A percentile compares a stretch with the other conserved stretches of the same genome.
Evolutionary conservation across 2,329 filamentous ascomycete genomes (phyloP).

Genomic region (Coleophoma cylindrospora): DNA sequence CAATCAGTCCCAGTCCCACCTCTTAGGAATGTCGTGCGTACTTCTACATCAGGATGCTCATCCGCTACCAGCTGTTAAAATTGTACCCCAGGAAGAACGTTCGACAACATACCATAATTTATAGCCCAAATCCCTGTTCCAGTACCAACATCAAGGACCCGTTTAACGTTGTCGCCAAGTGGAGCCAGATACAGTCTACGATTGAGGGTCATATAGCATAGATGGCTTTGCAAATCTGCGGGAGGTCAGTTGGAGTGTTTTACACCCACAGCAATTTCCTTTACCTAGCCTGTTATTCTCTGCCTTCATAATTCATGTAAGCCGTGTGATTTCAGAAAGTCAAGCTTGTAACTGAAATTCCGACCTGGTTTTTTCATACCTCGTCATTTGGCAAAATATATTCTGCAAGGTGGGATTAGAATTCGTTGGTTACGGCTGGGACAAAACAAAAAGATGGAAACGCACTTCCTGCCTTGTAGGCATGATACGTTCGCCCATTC

Average conservation of each 20-base stretch:
- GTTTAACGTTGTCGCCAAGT: background rate
- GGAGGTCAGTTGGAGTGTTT: background rate
- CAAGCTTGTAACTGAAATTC: background rate
- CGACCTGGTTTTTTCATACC: background rate
- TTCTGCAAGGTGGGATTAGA: background rate
- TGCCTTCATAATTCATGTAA: background rate
- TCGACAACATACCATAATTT: background rate
- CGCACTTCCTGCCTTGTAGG: background rate
- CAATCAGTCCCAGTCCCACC: too few relatives aligned
- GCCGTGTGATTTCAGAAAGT: background rate
- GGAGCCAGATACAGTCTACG: constrained; percentile 3
- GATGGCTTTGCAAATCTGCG: constrained; percentile 1
- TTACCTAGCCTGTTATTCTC: background rate
- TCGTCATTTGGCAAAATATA: constrained; percentile 5
- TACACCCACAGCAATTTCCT: background rate
- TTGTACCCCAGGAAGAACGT: background rate
- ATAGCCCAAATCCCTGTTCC: constrained; percentile 7
- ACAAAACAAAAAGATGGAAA: background rate
- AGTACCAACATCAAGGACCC: constrained; percentile 4
- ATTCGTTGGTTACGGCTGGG: background rate
- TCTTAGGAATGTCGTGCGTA: constrained; percentile 2
- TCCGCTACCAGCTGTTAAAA: constrained; percentile 1
- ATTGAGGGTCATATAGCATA: background rate
- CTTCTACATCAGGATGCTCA: constrained; percentile 13
- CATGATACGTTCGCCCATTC: constrained; percentile 7